Evolutionary conservation across 2,329 filamentous ascomycete species (phyloP).

Genomic region (Nannizziopsis arthrosporioides): DNA sequence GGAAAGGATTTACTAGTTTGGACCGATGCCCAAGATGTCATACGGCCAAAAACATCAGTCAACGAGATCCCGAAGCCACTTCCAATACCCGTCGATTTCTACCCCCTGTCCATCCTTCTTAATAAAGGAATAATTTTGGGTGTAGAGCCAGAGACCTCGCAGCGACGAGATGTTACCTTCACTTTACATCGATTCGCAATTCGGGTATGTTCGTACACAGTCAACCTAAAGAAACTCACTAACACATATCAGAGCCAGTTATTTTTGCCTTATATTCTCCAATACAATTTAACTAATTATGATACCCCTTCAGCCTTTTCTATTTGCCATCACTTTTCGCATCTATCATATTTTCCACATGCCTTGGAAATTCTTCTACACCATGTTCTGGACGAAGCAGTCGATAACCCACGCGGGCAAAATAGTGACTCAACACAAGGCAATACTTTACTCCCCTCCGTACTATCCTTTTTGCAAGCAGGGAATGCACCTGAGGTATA

Average conservation of each 20-base stretch:
- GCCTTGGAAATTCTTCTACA: constrained; percentile 86
- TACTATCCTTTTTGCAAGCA: constrained; percentile 53
- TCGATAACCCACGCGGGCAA: constrained; percentile 47
- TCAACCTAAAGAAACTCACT: background rate
- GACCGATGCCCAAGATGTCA: constrained; percentile 75
- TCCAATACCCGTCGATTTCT: constrained; percentile 81
- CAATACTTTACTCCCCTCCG: constrained; percentile 35
- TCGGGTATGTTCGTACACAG: constrained; percentile 49
- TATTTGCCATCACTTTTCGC: constrained; percentile 72
- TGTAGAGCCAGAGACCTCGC: constrained; percentile 84
- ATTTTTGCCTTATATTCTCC: constrained; percentile 78
- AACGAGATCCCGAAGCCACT: constrained; percentile 64
- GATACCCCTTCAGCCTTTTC: constrained; percentile 70
- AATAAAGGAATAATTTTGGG: constrained; percentile 83
- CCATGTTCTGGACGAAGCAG: constrained; percentile 86
- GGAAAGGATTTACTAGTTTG: constrained; percentile 76
- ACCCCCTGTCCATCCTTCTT: constrained; percentile 77
- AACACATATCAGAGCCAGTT: constrained; percentile 59
- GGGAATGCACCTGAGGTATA: constrained; percentile 62
- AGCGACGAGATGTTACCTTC: constrained; percentile 82
- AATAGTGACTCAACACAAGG: background rate
- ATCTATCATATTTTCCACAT: constrained; percentile 84
- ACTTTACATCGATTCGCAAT: constrained; percentile 68
- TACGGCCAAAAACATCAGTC: constrained; percentile 48
- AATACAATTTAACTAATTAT: constrained; percentile 62